Base-by-base conservation (phyloP, 331 rosid species). In the Quercus tomentella region DNA sequence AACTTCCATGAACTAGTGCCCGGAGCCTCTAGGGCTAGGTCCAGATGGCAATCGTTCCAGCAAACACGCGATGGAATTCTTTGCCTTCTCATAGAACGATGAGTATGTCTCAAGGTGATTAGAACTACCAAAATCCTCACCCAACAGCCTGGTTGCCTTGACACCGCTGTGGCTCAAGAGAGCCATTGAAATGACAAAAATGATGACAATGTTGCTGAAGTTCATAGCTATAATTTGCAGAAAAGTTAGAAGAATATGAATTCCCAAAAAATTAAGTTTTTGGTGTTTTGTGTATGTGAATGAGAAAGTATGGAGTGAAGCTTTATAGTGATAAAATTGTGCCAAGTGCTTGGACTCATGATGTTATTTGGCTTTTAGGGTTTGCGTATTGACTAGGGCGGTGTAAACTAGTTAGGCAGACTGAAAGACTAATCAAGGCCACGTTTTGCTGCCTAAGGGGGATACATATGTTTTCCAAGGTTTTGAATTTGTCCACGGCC, bases 381-480 rank as follows among this genome's bases (percentile, higher is more conserved):
- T 5, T 85, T 81, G 67, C 88, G 91, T 87, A 87, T 80, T 87
- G 91, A 85, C 88, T 87, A 87, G 74, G 87, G 67, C 74, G 25
- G 12, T 3, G 55, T 4, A 82, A 83, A 74, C 77, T 28, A 79
- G 88, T 87, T 43, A 49, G 15, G 16, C 15, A 14, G 54, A 49
- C 54, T 49, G 54, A 49, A 49, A 49, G 54, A 49, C 16, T 49
- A 10, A 10, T 37, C 45, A 37, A 14, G 54, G 4, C 54, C 54
- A 49, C 54, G 54, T 49, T 49, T 49, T 12, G 54, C 54, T 49
- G 54, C 45, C 45, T 37, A 37, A 37, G 16, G 54, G 15, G 54
- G 17, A 1, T 12, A 49, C 54, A 12, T 10, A 45, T 10, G 16
- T 45, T 45, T 49, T 37, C 2, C 54, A 2, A 49, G 54, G 17